phyloP scores from a whole-genome alignment of 352 stramenopile genomes.

The Detonula confervacea region DNA sequence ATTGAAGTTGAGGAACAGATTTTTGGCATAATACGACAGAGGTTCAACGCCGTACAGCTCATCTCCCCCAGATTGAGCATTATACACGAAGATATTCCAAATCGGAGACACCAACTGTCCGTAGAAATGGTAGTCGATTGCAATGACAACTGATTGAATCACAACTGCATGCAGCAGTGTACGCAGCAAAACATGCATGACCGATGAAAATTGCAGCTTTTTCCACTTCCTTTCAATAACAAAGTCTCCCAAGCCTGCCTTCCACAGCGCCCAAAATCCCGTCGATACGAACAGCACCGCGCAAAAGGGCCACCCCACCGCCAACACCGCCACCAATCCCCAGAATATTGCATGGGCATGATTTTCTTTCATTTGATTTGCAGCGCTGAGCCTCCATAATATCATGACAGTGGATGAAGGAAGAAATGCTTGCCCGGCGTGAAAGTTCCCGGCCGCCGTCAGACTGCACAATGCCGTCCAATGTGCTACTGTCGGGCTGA shows the following conservation, averaged over 20 bases:
- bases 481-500: constrained; percentile 28
- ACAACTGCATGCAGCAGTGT: constrained; percentile 68
- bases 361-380: constrained; percentile 49
- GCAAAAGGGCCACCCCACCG: constrained; percentile 96
- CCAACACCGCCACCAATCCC: constrained; percentile 91
- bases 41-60: constrained; percentile 97
- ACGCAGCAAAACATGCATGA: constrained; percentile 70
- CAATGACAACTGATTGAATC: constrained; percentile 86
- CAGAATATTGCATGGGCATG: constrained; percentile 86
- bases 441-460: constrained; percentile 91
- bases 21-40: constrained; percentile 94
- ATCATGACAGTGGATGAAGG: constrained; percentile 87
- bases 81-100: constrained; percentile 96
- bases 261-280: constrained; percentile 86
- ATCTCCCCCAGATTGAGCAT: constrained; percentile 91
- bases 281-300: constrained; percentile 95
- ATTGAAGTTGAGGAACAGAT: constrained; percentile 96
- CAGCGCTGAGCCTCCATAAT: constrained; percentile 58
- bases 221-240: background rate
- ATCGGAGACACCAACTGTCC: constrained; percentile 88
- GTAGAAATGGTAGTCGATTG: constrained; percentile 89
- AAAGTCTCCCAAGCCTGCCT: constrained; percentile 5
- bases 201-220: constrained; percentile 53
- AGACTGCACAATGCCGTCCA: constrained; percentile 86
- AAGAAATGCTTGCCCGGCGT: constrained; percentile 91